Percentiles rank a stretch among this genome's conserved stretches.
phyloP scores from a whole-genome alignment of 2,329 filamentous ascomycete species.

The Sarocladiaceae sp. region DNA sequence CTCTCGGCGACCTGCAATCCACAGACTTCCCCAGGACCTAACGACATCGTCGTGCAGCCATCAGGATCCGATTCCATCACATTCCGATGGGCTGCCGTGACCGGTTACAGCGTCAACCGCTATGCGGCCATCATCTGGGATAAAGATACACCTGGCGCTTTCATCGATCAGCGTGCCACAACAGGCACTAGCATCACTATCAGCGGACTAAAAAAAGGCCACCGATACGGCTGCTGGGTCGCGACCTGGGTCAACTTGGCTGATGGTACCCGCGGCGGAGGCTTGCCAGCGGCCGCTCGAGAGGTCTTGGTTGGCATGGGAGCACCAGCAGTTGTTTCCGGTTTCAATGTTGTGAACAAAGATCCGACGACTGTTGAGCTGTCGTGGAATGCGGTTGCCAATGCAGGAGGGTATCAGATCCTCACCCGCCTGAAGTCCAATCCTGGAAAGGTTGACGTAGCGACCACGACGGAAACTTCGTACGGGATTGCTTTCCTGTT shows the following conservation, averaged over 20 bases:
- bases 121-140: conserved; percentile 1
- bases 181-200: not conserved
- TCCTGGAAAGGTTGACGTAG: not conserved
- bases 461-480: not conserved
- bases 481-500: not conserved
- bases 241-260: not conserved
- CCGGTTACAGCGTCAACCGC: not conserved
- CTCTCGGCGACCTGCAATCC: not conserved
- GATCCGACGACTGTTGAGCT: not conserved
- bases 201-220: not conserved
- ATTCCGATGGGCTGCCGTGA: not conserved
- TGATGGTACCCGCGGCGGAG: not conserved
- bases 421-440: not conserved
- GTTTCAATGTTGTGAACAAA: not conserved
- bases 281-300: not conserved
- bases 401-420: not conserved
- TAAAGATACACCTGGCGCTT: not conserved
- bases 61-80: not conserved
- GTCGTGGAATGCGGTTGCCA: not conserved
- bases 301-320: not conserved
- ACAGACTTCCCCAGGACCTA: not conserved
- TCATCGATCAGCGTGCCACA: not conserved
- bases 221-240: not conserved
- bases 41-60: not conserved
- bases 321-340: not conserved